Evolutionary conservation across 192 early-diverging fungal genomes (phyloP), one percentile per base, ranked within the genome.

Genomic region (Cetraspora pellucida): DNA sequence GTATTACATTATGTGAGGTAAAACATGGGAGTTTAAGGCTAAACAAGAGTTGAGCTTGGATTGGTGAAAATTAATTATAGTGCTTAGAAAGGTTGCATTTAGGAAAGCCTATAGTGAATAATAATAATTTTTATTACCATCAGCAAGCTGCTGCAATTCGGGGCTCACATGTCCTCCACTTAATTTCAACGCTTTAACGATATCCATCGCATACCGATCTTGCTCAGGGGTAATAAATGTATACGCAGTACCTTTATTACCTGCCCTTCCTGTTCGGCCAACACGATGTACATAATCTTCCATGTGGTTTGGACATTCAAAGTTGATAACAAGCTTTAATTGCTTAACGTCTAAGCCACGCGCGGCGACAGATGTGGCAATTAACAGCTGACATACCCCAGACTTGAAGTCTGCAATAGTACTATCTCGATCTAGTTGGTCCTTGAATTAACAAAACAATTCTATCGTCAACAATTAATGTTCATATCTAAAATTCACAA

Each of bases 251-350:
- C 98, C 98, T 79, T 95, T 98, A 82, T 97, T 96, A 63, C 98
- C 98, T 0, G 98, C 98, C 58, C 98, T 93, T 45, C 98, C 98
- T 0, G 98, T 99, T 49, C 98, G 88, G 8, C 98, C 98, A 19
- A 97, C 95, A 55, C 98, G 95, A 82, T 99, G 98, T 2, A 99
- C 95, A 82, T 98, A 95, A 67, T 99, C 98, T 75, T 99, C 98
- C 89, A 96, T 93, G 69, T 99, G 95, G 83, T 96, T 96, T 10
- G 98, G 98, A 59, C 94, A 93, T 75, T 99, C 98, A 75, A 93
- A 98, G 81, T 99, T 99, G 63, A 98, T 86, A 8, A 99, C 97
- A 28, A 95, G 82, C 59, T 93, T 96, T 2, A 98, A 83, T 14
- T 95, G 90, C 74, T 97, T 97, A 14, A 98, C 97, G 79, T 98